Evolutionary conservation across 2,329 filamentous ascomycete genomes (phyloP).

Genomic region (Aspergillus phoenicis): DNA sequence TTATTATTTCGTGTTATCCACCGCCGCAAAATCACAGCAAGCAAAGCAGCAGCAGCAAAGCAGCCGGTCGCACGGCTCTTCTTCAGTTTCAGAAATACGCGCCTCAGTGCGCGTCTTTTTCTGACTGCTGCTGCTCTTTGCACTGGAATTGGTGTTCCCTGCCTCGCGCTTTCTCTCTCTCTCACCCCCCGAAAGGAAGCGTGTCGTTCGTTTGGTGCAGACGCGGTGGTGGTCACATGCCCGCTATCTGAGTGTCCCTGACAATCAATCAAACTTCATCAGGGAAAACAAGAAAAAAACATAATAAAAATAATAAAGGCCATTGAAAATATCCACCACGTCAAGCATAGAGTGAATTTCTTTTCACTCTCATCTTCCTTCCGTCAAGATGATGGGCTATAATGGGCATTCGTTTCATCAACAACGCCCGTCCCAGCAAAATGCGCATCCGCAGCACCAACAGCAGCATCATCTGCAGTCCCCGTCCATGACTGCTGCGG

Average conservation of each 20-base stretch:
- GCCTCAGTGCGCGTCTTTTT: constrained; percentile 5
- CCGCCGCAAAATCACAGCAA: not conserved
- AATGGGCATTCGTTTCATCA: constrained; percentile 35
- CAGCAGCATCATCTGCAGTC: constrained; percentile 32
- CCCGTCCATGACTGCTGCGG: constrained; percentile 30
- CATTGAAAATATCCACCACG: not conserved
- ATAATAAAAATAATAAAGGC: too few relatives aligned
- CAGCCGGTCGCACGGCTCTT: not conserved
- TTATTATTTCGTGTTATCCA: constrained; percentile 1
- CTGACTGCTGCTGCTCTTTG: not conserved
- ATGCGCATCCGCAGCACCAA: constrained; percentile 26
- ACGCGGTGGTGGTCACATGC: constrained; percentile 22
- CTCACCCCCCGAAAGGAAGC: not conserved
- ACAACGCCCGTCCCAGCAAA: constrained; percentile 29
- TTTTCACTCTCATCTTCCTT: not conserved
- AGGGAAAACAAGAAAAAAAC: too few relatives aligned
- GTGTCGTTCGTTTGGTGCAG: not conserved
- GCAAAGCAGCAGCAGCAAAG: not conserved
- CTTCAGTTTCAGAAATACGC: not conserved
- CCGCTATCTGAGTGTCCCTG: not conserved
- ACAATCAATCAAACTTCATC: not conserved
- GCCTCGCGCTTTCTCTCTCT: not conserved
- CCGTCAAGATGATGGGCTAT: constrained; percentile 40
- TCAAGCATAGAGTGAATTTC: not conserved
- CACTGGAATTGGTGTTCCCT: too few relatives aligned